Percentiles rank a stretch among this genome's conserved stretches.
Evolutionary conservation across 345 rosid genomes (phyloP).

Genomic region (Acer negundo): DNA sequence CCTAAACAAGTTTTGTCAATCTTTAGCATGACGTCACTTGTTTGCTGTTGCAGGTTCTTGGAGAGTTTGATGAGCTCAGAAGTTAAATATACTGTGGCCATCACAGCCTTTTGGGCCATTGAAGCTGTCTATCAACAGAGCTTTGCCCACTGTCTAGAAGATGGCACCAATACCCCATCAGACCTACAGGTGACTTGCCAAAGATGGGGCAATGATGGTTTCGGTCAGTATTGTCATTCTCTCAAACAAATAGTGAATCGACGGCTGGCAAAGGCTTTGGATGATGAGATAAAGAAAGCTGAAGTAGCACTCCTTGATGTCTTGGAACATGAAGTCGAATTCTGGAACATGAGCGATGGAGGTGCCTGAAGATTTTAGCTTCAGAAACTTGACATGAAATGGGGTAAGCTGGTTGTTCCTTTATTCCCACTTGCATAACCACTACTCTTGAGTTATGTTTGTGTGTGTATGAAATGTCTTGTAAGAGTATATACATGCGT

Average conservation of each 20-base stretch:
- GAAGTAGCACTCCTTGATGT: slow-evolving; percentile 52
- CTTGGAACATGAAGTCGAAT: slow-evolving; percentile 70
- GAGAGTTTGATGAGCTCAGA: slow-evolving; percentile 60
- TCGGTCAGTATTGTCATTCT: slow-evolving; percentile 53
- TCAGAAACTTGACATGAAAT: background rate
- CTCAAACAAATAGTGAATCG: slow-evolving; percentile 56
- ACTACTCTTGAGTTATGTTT: background rate
- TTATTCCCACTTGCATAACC: background rate
- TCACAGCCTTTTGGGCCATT: slow-evolving; percentile 75
- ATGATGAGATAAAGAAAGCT: slow-evolving; percentile 45
- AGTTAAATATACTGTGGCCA: slow-evolving; percentile 50
- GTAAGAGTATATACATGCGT: background rate
- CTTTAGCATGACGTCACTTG: background rate
- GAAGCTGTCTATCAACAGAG: slow-evolving; percentile 84
- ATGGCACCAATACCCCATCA: slow-evolving; percentile 49
- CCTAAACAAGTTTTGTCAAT: background rate
- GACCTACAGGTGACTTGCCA: slow-evolving; percentile 62
- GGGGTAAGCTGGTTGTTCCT: background rate
- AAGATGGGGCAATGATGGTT: slow-evolving; percentile 82
- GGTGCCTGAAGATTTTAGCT: slow-evolving; percentile 19
- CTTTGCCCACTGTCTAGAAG: slow-evolving; percentile 72
- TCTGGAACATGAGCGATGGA: slow-evolving; percentile 75
- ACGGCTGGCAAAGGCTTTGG: slow-evolving; percentile 51
- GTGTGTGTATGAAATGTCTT: background rate
- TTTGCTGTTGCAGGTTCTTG: slow-evolving; percentile 47